A percentile compares a stretch with the other conserved stretches of the same genome.
These are phyloP conservation scores for Quercus robur DNA, from an alignment of 306 rosid species.

Conservation along the genomic window DNA sequence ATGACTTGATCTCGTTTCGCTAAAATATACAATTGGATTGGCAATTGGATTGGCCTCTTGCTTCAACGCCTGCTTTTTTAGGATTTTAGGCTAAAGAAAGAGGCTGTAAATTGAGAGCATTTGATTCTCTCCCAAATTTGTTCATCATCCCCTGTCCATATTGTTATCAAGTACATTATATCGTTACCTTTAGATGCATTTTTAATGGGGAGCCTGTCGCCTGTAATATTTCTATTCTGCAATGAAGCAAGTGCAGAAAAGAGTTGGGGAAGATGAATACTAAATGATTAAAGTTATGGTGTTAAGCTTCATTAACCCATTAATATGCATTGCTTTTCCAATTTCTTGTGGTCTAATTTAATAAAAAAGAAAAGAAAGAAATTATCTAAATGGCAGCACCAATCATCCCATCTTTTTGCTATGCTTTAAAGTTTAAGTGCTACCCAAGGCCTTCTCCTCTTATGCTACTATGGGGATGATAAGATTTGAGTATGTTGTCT, in stretches of 20 bases:
- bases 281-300: conserved; percentile 36
- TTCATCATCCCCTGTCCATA: conserved; percentile 36
- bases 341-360: not conserved
- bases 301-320: conserved; percentile 25
- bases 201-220: conserved; percentile 37
- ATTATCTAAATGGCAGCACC: too few species aligned
- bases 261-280: conserved; percentile 33
- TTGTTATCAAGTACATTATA: conserved; percentile 31
- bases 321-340: conserved; percentile 13
- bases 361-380: too few species aligned
- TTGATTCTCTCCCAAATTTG: conserved; percentile 44
- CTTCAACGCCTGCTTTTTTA: conserved; percentile 65
- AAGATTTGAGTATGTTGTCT: too few species aligned
- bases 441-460: too few species aligned
- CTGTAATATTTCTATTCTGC: conserved; percentile 40
- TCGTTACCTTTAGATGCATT: conserved; percentile 40
- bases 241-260: conserved; percentile 23
- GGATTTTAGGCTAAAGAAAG: conserved; percentile 73
- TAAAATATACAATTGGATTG: conserved; percentile 51
- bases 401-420: too few species aligned
- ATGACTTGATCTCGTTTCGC: conserved; percentile 48
- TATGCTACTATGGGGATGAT: too few species aligned
- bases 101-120: conserved; percentile 70
- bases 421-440: too few species aligned
- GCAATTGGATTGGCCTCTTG: conserved; percentile 67